phyloP scores from a whole-genome alignment of 768 basidiomycete species.

The Hydnomerulius pinastri region DNA sequence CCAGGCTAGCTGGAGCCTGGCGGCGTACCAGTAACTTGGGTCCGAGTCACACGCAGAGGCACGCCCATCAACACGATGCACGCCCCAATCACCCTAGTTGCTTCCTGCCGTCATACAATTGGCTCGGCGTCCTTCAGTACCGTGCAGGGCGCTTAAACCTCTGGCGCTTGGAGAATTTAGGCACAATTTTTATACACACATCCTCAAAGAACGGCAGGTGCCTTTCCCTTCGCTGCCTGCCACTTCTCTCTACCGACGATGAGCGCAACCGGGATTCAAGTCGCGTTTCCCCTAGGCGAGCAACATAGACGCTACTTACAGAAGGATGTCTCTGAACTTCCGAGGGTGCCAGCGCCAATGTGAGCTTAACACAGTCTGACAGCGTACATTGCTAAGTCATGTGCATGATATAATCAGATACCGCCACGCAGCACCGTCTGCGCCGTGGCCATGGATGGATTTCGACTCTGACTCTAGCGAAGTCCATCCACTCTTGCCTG shows the following conservation, averaged over 20 bases:
- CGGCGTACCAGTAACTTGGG: too few relatives aligned
- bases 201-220: too few relatives aligned
- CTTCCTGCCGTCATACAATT: too few relatives aligned
- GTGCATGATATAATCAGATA: too few relatives aligned
- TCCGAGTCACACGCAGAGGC: too few relatives aligned
- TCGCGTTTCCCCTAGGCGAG: conserved; percentile 2
- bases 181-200: too few relatives aligned
- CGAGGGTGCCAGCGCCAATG: conserved; percentile 28
- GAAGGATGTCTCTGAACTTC: conserved; percentile 18
- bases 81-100: too few relatives aligned
- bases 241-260: conserved; percentile 6
- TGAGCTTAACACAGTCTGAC: conserved; percentile 1
- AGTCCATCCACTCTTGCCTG: conserved; percentile 10
- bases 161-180: too few relatives aligned
- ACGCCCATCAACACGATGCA: too few relatives aligned
- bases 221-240: background rate
- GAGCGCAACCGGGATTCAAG: conserved; percentile 11
- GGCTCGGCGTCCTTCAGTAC: too few relatives aligned
- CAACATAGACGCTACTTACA: conserved; percentile 1
- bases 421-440: conserved; percentile 40
- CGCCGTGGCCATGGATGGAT: conserved; percentile 47
- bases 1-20: too few relatives aligned
- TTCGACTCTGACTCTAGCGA: conserved; percentile 25
- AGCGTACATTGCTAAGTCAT: background rate
- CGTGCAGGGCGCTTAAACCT: too few relatives aligned